Evolutionary conservation across 257 asterid genomes (phyloP), one percentile per base, ranked within the genome.

Genomic region (Fraxinus cuspidata): DNA sequence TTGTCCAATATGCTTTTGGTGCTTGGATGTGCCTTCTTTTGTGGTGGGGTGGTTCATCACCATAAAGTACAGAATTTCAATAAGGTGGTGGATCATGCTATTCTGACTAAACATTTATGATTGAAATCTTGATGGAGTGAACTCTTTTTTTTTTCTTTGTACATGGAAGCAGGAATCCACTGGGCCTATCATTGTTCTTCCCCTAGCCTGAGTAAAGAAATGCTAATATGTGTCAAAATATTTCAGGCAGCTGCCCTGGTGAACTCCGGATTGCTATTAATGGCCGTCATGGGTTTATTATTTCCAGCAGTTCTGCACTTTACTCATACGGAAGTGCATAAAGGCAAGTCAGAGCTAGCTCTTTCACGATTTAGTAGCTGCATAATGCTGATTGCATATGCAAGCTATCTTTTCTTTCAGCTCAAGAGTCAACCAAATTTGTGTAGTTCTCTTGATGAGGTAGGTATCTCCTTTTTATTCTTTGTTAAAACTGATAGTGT

Each of bases 301-400:
- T 88, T 95, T 83, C 99, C 99, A 9, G 99, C 97, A 13, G 99
- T 95, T 72, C 92, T 95, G 64, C 98, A 93, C 85, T 93, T 90
- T 84, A 93, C 98, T 49, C 98, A 88, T 77, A 83, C 99, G 2
- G 99, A 95, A 87, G 81, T 86, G 80, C 97, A 93, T 79, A 82
- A 89, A 85, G 97, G 94, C 70, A 89, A 86, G 82, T 95, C 99
- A 0, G 97, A 91, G 88, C 87, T 95, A 68, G 94, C 97, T 63
- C 97, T 93, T 79, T 95, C 99, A 65, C 88, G 98, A 87, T 91
- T 95, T 82, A 95, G 98, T 74, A 95, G 99, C 89, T 92, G 97
- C 82, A 79, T 95, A 51, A 95, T 95, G 98, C 89, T 95, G 82
- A 73, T 93, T 23, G 99, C 99, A 44, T 95, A 95, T 83, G 96